phyloP scores from a whole-genome alignment of 768 basidiomycete species.

The Phylloporus arenicola region DNA sequence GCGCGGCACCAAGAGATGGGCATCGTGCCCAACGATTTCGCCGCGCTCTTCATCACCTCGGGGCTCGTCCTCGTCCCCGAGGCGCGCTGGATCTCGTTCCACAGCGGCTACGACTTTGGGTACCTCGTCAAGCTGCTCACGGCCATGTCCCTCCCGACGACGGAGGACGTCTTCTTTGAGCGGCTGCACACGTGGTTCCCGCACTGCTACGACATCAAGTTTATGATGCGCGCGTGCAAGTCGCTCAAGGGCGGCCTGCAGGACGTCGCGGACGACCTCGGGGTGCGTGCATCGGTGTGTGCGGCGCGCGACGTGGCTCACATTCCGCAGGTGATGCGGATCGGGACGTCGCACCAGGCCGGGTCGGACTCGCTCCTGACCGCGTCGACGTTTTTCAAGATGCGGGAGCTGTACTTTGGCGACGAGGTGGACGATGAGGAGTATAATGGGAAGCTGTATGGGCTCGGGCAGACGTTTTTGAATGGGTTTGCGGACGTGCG shows the following conservation, averaged over 20 bases:
- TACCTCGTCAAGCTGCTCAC: conserved; percentile 95
- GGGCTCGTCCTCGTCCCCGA: conserved; percentile 87
- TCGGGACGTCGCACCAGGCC: conserved; percentile 90
- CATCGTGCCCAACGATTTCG: conserved; percentile 90
- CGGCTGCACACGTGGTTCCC: conserved; percentile 91
- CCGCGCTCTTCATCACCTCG: conserved; percentile 94
- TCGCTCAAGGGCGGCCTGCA: conserved; percentile 82
- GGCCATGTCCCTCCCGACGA: conserved; percentile 76
- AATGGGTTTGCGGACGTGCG: conserved; percentile 66
- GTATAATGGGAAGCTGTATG: conserved; percentile 80
- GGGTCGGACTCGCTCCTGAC: conserved; percentile 97
- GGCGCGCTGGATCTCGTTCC: conserved; percentile 96
- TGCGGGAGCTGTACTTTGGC: conserved; percentile 87
- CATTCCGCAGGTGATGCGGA: conserved; percentile 65
- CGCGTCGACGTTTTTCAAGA: conserved; percentile 92
- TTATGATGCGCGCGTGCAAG: conserved; percentile 86
- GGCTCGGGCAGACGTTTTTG: conserved; percentile 75
- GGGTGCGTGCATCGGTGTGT: conserved; percentile 50
- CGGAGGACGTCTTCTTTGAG: conserved; percentile 88
- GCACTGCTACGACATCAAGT: conserved; percentile 95
- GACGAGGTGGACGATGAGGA: conserved; percentile 81
- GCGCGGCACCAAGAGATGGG: conserved; percentile 89
- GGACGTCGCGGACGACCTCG: conserved; percentile 93
- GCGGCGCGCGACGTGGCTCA: background rate
- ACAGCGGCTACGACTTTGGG: conserved; percentile 98